phyloP scores from a whole-genome alignment of 176 grass and related monocot genomes.

The Carex scoparia region DNA sequence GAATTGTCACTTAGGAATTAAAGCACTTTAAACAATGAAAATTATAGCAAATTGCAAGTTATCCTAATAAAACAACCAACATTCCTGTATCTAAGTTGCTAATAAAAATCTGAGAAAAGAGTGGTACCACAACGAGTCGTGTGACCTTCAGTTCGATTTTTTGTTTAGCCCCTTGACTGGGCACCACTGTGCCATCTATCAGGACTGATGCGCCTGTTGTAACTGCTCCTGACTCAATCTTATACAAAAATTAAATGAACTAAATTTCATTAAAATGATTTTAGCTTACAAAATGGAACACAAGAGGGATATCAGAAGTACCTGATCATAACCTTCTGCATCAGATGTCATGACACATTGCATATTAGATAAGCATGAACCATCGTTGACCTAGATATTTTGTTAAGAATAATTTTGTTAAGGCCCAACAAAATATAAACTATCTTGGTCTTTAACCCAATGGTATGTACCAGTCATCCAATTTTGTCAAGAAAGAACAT shows the following conservation, averaged over 20 bases:
- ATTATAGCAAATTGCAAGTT: background rate
- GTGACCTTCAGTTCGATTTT: slow-evolving; percentile 93
- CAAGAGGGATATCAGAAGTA: slow-evolving; percentile 9
- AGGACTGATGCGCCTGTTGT: slow-evolving; percentile 75
- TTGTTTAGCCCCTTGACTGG: slow-evolving; percentile 92
- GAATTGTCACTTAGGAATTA: background rate
- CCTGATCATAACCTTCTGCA: slow-evolving; percentile 87
- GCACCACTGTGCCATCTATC: slow-evolving; percentile 70
- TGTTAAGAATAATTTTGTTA: background rate
- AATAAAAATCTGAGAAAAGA: slow-evolving; percentile 16
- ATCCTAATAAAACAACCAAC: background rate
- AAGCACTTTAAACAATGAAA: background rate
- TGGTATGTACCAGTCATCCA: background rate
- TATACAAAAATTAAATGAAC: slow-evolving; percentile 14
- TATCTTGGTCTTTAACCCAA: background rate
- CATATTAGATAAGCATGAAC: slow-evolving; percentile 97
- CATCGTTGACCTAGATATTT: slow-evolving; percentile 82
- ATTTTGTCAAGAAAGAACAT: background rate
- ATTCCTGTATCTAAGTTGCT: background rate
- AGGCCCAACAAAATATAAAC: background rate
- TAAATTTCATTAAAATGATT: slow-evolving; percentile 4
- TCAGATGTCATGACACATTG: slow-evolving; percentile 91
- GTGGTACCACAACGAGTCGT: slow-evolving; percentile 62
- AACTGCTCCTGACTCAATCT: slow-evolving; percentile 82
- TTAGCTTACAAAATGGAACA: background rate